phyloP scores from a whole-genome alignment of 257 asterid genomes.

The Ophiorrhiza pumila region DNA sequence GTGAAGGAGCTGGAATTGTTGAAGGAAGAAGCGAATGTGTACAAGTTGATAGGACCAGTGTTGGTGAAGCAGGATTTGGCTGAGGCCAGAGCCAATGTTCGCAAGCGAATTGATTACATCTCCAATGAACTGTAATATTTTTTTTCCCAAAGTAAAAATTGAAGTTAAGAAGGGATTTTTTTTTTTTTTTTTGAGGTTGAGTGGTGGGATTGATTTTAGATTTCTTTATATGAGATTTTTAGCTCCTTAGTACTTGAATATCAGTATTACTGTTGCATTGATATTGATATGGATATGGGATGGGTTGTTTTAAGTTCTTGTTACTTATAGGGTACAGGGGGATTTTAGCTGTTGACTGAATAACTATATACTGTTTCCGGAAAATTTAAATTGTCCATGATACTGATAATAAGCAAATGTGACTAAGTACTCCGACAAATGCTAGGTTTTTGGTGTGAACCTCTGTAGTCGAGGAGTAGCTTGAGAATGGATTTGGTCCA shows the following conservation, averaged over 20 bases:
- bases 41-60: slow-evolving; percentile 91
- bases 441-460: neutral
- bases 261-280: too few relatives aligned
- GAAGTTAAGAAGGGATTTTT: neutral
- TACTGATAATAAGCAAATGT: neutral
- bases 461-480: neutral
- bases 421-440: neutral
- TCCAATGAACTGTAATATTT: slow-evolving; percentile 75
- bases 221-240: too few relatives aligned
- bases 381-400: neutral
- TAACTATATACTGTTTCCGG: neutral
- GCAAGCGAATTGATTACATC: slow-evolving; percentile 89
- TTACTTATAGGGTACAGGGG: neutral
- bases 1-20: slow-evolving; percentile 82
- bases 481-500: neutral
- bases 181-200: neutral
- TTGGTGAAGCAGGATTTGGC: slow-evolving; percentile 96
- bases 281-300: neutral
- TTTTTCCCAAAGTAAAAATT: neutral
- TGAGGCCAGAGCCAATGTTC: slow-evolving; percentile 94
- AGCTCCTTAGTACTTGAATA: too few relatives aligned
- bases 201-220: too few relatives aligned
- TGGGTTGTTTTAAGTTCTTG: neutral
- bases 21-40: slow-evolving; percentile 87
- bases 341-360: neutral